phyloP scores from a whole-genome alignment of 495 filamentous ascomycete genomes.

The Xeromyces bisporus region DNA sequence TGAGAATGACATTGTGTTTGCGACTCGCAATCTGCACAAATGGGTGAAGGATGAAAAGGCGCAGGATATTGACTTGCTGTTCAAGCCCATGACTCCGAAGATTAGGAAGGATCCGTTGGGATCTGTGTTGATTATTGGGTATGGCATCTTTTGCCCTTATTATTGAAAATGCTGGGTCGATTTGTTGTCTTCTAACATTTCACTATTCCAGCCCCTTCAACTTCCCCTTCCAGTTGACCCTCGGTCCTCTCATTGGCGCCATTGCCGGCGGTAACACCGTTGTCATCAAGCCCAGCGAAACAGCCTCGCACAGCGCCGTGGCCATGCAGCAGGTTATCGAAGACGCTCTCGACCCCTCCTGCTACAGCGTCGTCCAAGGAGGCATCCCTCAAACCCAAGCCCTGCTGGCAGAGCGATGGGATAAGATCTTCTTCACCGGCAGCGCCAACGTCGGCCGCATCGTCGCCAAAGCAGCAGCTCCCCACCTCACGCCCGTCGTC shows the following conservation, averaged over 20 bases:
- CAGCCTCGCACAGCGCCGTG: slow-evolving; percentile 54
- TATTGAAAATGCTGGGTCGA: not conserved
- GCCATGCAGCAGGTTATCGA: slow-evolving; percentile 63
- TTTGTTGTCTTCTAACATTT: no score
- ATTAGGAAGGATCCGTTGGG: slow-evolving; percentile 85
- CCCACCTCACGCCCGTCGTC: slow-evolving; percentile 72
- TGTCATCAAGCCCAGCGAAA: slow-evolving; percentile 79
- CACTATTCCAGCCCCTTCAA: slow-evolving; percentile 69
- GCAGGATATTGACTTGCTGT: slow-evolving; percentile 48
- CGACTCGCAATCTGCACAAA: slow-evolving; percentile 54
- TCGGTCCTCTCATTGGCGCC: slow-evolving; percentile 71
- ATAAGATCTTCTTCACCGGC: slow-evolving; percentile 96
- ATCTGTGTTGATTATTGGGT: slow-evolving; percentile 71
- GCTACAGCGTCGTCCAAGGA: slow-evolving; percentile 68
- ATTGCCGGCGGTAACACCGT: slow-evolving; percentile 84
- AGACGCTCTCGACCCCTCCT: slow-evolving; percentile 55
- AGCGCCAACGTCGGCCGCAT: slow-evolving; percentile 60
- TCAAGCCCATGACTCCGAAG: slow-evolving; percentile 49
- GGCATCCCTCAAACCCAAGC: slow-evolving; percentile 61
- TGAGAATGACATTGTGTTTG: slow-evolving; percentile 62
- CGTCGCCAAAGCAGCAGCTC: slow-evolving; percentile 80
- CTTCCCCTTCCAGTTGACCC: slow-evolving; percentile 65
- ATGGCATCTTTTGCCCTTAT: slow-evolving; percentile 10
- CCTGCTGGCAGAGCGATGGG: slow-evolving; percentile 77
- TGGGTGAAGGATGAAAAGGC: slow-evolving; percentile 72